Percentiles rank a stretch among this genome's conserved stretches.
phyloP scores from a whole-genome alignment of 1,284 basidiomycete species.

The Ceratobasidium sp. region DNA sequence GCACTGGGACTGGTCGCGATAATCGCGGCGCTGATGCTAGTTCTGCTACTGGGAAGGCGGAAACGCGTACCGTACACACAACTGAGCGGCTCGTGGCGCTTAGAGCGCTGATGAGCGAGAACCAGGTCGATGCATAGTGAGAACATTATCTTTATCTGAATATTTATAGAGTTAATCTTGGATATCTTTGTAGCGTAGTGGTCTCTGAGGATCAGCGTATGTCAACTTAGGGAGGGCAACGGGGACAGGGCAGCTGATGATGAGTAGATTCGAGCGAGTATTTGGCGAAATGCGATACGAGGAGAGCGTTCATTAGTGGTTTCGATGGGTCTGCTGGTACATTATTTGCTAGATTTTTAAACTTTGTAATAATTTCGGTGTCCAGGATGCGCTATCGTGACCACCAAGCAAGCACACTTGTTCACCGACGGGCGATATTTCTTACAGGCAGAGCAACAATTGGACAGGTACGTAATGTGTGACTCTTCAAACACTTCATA shows the following conservation, averaged over 20 bases:
- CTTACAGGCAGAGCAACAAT: constrained; percentile 89
- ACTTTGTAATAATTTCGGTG: constrained; percentile 45
- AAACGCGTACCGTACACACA: constrained; percentile 61
- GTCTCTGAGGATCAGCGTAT: constrained; percentile 90
- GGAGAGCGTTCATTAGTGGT: constrained; percentile 89
- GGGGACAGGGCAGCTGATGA: no score
- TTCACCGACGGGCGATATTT: constrained; percentile 97
- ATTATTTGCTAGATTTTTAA: constrained; percentile 46
- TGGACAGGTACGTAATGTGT: constrained; percentile 74
- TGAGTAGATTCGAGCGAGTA: constrained; percentile 92
- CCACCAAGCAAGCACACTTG: constrained; percentile 76
- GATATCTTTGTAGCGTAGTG: constrained; percentile 66
- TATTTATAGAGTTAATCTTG: neutral
- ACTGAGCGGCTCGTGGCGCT: constrained; percentile 70
- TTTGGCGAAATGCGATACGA: constrained; percentile 83
- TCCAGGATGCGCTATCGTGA: constrained; percentile 84
- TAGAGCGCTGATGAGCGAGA: constrained; percentile 74
- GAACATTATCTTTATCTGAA: constrained; percentile 45
- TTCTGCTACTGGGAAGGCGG: constrained; percentile 35
- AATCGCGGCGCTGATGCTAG: constrained; percentile 20
- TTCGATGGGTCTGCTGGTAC: constrained; percentile 93
- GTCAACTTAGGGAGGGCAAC: no score
- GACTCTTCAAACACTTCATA: neutral
- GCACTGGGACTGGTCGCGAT: constrained; percentile 30
- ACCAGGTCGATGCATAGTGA: constrained; percentile 73